Conservation (phyloP, 2,329 filamentous ascomycete genomes). For the Fusarium graminum region DNA sequence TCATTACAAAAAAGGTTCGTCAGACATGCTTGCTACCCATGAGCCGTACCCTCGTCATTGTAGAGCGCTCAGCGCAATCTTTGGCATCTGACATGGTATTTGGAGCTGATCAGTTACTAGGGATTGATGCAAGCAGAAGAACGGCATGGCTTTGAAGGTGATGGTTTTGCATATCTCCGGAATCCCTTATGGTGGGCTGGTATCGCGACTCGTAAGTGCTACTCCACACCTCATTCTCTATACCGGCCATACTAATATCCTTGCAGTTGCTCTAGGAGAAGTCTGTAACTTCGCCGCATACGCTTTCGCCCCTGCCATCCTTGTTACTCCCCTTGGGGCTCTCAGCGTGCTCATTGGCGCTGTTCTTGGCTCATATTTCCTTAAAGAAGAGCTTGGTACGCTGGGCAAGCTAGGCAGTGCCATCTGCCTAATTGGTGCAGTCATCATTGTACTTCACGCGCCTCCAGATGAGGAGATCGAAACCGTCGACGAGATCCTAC, state of each 20-base stretch:
- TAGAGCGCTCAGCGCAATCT: neutral
- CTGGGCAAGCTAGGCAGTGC: constrained; percentile 95
- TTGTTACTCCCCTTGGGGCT: constrained; percentile 94
- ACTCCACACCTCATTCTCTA: neutral
- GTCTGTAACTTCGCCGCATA: constrained; percentile 98
- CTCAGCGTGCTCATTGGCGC: constrained; percentile 95
- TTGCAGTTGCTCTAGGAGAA: constrained; percentile 87
- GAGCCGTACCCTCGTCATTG: constrained; percentile 1
- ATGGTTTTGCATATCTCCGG: constrained; percentile 92
- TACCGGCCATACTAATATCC: constrained; percentile 37
- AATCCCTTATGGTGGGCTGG: constrained; percentile 99
- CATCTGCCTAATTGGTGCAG: constrained; percentile 93
- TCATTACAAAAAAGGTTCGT: constrained; percentile 96
- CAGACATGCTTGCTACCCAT: neutral
- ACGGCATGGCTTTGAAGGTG: constrained; percentile 94
- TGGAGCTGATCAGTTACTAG: constrained; percentile 57
- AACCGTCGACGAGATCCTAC: constrained; percentile 90
- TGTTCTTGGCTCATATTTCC: constrained; percentile 93
- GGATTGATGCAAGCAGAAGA: constrained; percentile 92
- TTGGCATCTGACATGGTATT: neutral
- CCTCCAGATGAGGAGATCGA: constrained; percentile 92
- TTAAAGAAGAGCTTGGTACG: constrained; percentile 89
- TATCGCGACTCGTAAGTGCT: constrained; percentile 81
- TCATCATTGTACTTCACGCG: constrained; percentile 97
- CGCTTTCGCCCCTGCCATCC: constrained; percentile 97